Base-by-base conservation (phyloP, 2,329 filamentous ascomycete species). In the Colletotrichum horii region DNA sequence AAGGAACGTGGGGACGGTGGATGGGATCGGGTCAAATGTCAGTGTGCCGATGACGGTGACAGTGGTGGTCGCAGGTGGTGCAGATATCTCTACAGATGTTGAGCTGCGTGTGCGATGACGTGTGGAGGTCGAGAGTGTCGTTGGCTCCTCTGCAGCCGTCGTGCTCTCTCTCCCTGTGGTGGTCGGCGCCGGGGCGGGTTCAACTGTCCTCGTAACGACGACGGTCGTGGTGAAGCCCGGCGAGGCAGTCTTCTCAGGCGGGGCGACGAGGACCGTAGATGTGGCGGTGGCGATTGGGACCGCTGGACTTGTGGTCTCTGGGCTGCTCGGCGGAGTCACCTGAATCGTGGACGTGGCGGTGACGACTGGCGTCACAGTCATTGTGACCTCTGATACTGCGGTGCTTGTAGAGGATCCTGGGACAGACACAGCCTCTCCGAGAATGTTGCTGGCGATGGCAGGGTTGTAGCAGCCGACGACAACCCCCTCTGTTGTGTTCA, bases 401-500 rank as follows among this genome's bases (percentile, higher is more conserved):
- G 64, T 6, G 24, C 52, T 69, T 7, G 70, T 58, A 24, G 68
- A 58, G 12, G 67, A 22, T 11, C 61, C 78, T 36, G 79, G 73
- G 8, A 32, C 78, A 55, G 79, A 74, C 14, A 78, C 55, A 66
- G 70, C n/a, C 16, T 71, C 70, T 9, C 87, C 88, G 4, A 92
- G 82, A 9, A 90, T 82, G 6, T 79, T 80, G 56, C 83, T 79
- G 0, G 89, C 90, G 4, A 82, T 81, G 4, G 80, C 79, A 12
- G 81, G 78, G 65, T 87, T 82, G 32, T 84, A 83, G 76, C 91
- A 93, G 4, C 84, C 86, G 28, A 93, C 83, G 69, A 84, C 80
- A 12, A 90, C 88, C 5, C 89, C 90, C 1, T 79, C 79, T 1
- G 84, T 85, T 14, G 81, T 86, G 48, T 85, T 87, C 85, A 91